Conservation (phyloP, 805 yeast species). For the Priceomyces melissophilus region DNA sequence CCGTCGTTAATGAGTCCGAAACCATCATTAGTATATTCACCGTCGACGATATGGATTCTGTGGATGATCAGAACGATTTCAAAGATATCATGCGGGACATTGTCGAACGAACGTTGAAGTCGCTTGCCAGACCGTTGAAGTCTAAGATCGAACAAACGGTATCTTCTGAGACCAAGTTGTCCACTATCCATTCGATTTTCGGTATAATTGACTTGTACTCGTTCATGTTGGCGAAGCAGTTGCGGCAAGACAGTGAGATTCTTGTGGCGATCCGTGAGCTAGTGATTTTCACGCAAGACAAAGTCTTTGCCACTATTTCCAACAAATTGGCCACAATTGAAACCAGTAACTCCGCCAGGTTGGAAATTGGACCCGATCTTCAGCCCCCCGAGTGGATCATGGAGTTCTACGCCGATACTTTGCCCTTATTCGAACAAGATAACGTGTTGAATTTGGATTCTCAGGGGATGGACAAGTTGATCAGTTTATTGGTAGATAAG, state of each 20-base stretch:
- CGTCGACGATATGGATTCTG: conserved; percentile 13
- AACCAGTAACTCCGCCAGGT: conserved; percentile 35
- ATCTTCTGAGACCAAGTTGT: conserved; percentile 58
- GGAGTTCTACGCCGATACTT: conserved; percentile 58
- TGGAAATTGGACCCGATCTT: conserved; percentile 50
- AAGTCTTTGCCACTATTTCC: conserved; percentile 21
- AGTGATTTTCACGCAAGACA: conserved; percentile 23
- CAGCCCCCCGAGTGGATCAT: conserved; percentile 83
- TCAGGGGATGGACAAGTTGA: conserved; percentile 32
- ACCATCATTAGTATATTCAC: conserved; percentile 59
- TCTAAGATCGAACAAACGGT: conserved; percentile 67
- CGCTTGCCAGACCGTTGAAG: conserved; percentile 58
- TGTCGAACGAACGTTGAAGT: conserved; percentile 48
- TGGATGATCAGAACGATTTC: conserved; percentile 23
- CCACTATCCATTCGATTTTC: conserved; percentile 54
- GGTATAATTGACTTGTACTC: conserved; percentile 65
- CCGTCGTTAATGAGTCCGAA: conserved; percentile 85
- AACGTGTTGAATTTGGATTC: conserved; percentile 42
- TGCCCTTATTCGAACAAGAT: conserved; percentile 51
- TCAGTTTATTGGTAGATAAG: conserved; percentile 42
- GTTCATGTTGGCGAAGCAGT: conserved; percentile 58
- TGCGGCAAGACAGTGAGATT: conserved; percentile 18
- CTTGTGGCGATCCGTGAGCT: conserved; percentile 21
- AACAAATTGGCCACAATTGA: conserved; percentile 30
- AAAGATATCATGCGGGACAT: conserved; percentile 30